These are phyloP conservation scores for Gigaspora rosea DNA, from an alignment of 192 early-diverging fungal species.

Conservation along the genomic window DNA sequence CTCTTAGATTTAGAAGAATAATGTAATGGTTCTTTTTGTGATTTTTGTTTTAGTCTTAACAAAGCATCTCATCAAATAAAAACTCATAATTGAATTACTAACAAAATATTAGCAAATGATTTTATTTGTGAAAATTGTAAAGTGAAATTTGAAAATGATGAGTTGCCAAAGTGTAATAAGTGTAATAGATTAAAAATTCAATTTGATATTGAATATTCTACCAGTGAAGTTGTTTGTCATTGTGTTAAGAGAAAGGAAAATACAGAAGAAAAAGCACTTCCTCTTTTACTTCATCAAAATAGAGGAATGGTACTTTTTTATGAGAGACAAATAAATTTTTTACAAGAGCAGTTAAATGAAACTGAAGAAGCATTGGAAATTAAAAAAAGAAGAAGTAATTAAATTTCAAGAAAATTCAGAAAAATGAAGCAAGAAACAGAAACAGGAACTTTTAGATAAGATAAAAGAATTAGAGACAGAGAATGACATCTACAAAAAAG, in stretches of 20 bases:
- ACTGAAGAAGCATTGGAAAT: no score
- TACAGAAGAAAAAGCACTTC: slow-evolving; percentile 23
- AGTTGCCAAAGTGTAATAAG: slow-evolving; percentile 26
- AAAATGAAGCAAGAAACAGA: no score
- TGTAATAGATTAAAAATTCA: slow-evolving; percentile 28
- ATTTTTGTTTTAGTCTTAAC: no score
- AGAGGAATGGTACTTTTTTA: slow-evolving; percentile 16
- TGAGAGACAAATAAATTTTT: slow-evolving; percentile 17
- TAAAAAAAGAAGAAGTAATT: no score
- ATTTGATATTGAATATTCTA: slow-evolving; percentile 27
- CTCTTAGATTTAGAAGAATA: slow-evolving; percentile 25
- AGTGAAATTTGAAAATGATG: slow-evolving; percentile 30
- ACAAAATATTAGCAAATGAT: slow-evolving; percentile 33
- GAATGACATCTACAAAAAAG: no score
- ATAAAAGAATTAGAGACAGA: no score
- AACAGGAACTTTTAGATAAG: no score
- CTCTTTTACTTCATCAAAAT: slow-evolving; percentile 18
- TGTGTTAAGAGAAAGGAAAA: slow-evolving; percentile 28
- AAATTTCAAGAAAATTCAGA: no score
- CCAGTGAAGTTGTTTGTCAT: slow-evolving; percentile 24
- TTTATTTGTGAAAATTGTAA: slow-evolving; percentile 32
- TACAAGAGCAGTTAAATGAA: slow-evolving; percentile 13
- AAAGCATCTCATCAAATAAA: slow-evolving; percentile 29
- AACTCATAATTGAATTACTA: slow-evolving; percentile 28
- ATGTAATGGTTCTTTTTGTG: slow-evolving; percentile 18